Percentiles rank a stretch among this genome's conserved stretches.
phyloP scores from a whole-genome alignment of 192 early-diverging fungal genomes.

The Mortierella hygrophila region DNA sequence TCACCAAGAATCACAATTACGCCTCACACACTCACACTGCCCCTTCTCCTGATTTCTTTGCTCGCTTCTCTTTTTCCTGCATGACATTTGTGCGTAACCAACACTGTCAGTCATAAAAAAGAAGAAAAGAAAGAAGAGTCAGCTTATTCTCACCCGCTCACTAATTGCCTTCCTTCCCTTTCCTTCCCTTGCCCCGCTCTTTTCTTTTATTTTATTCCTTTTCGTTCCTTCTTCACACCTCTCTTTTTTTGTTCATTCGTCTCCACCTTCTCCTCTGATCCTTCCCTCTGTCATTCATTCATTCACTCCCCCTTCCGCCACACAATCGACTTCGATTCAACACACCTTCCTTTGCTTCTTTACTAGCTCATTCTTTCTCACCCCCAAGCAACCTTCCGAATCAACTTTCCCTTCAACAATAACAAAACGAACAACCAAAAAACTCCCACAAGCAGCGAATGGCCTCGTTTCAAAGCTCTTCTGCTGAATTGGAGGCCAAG shows the following conservation, averaged over 20 bases:
- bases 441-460: slow-evolving; percentile 3
- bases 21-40: neutral
- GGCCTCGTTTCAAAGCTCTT: slow-evolving; percentile 32
- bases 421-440: neutral
- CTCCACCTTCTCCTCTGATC: neutral
- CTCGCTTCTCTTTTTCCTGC: too few species aligned
- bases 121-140: neutral
- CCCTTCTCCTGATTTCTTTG: neutral
- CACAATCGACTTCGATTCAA: neutral
- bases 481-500: slow-evolving; percentile 24
- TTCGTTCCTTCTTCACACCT: neutral
- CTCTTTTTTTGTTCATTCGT: neutral
- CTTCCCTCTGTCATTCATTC: slow-evolving; percentile 13
- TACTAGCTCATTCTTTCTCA: neutral
- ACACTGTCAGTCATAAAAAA: neutral
- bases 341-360: neutral
- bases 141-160: neutral
- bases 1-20: neutral
- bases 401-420: neutral
- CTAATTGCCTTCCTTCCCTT: neutral
- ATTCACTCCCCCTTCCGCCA: neutral
- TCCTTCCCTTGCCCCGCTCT: neutral
- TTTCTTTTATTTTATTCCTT: neutral
- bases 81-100: too few species aligned
- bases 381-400: neutral